Conservation (phyloP, 352 stramenopile species). For the Phytopythium aichiense region DNA sequence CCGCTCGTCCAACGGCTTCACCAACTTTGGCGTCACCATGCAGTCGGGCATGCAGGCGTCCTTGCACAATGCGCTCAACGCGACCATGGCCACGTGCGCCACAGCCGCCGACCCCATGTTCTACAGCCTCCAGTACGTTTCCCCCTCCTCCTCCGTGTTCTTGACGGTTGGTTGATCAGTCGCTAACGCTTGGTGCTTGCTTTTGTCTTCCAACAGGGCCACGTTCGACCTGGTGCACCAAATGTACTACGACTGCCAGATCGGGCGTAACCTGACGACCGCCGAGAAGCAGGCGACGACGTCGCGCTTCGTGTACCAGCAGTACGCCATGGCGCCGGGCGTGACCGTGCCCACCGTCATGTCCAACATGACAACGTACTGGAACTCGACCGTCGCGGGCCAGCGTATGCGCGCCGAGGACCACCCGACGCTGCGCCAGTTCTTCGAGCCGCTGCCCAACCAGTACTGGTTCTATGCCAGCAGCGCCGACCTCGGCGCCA, state of each 20-base stretch:
- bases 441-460: slow-evolving; percentile 48
- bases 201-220: slow-evolving; percentile 19
- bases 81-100: slow-evolving; percentile 41
- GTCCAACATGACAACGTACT: slow-evolving; percentile 51
- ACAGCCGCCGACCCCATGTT: slow-evolving; percentile 66
- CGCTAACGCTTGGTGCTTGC: slow-evolving; percentile 3
- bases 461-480: slow-evolving; percentile 66
- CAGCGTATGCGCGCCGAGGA: slow-evolving; percentile 29
- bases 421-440: slow-evolving; percentile 35
- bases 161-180: neutral
- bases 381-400: slow-evolving; percentile 16
- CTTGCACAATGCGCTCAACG: slow-evolving; percentile 56
- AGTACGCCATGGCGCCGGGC: slow-evolving; percentile 3
- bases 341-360: slow-evolving; percentile 16
- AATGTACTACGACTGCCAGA: slow-evolving; percentile 66
- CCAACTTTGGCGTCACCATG: slow-evolving; percentile 49
- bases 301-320: slow-evolving; percentile 43
- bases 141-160: neutral
- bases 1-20: slow-evolving; percentile 39
- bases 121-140: slow-evolving; percentile 71
- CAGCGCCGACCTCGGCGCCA: slow-evolving; percentile 32
- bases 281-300: slow-evolving; percentile 35
- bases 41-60: slow-evolving; percentile 58
- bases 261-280: slow-evolving; percentile 44
- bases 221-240: slow-evolving; percentile 61